Conservation (phyloP, 2,329 filamentous ascomycete genomes). For the Trematosphaeria pertusa region DNA sequence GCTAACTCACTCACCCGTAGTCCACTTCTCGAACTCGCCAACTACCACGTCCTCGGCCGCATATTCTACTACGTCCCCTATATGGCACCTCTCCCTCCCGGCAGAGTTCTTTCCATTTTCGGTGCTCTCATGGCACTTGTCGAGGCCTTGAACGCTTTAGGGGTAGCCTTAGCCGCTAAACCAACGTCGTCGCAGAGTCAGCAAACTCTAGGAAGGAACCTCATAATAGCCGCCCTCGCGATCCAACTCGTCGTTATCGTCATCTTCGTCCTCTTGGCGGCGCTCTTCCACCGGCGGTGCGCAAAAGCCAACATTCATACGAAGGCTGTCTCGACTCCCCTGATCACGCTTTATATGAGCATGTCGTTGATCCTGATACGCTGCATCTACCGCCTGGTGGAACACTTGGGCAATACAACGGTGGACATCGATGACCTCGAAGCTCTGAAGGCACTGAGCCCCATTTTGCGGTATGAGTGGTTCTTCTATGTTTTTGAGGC, state of each 20-base stretch:
- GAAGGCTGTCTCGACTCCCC: constrained; percentile 48
- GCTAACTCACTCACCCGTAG: constrained; percentile 37
- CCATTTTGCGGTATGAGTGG: constrained; percentile 51
- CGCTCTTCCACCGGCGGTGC: constrained; percentile 52
- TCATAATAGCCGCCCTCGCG: constrained; percentile 57
- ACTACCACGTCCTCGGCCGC: constrained; percentile 64
- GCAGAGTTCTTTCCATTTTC: constrained; percentile 62
- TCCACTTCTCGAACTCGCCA: constrained; percentile 64
- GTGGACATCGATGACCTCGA: constrained; percentile 40
- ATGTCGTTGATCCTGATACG: constrained; percentile 52
- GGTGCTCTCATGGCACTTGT: constrained; percentile 58
- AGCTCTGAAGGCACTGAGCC: constrained; percentile 38
- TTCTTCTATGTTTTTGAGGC: constrained; percentile 60
- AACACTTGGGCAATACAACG: constrained; percentile 54
- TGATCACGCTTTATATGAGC: constrained; percentile 52
- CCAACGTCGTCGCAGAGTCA: constrained; percentile 31
- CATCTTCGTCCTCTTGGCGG: constrained; percentile 52
- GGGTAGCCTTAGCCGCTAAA: constrained; percentile 51
- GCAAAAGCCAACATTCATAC: constrained; percentile 43
- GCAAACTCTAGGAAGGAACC: constrained; percentile 46
- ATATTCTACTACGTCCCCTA: background rate
- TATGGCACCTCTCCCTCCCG: constrained; percentile 54
- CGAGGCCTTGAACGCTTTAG: constrained; percentile 56
- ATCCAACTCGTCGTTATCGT: constrained; percentile 55
- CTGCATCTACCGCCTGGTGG: constrained; percentile 57